Percentiles rank a stretch among this genome's conserved stretches.
Evolutionary conservation across 768 basidiomycete species (phyloP).

Genomic region (Lactarius tabidus): DNA sequence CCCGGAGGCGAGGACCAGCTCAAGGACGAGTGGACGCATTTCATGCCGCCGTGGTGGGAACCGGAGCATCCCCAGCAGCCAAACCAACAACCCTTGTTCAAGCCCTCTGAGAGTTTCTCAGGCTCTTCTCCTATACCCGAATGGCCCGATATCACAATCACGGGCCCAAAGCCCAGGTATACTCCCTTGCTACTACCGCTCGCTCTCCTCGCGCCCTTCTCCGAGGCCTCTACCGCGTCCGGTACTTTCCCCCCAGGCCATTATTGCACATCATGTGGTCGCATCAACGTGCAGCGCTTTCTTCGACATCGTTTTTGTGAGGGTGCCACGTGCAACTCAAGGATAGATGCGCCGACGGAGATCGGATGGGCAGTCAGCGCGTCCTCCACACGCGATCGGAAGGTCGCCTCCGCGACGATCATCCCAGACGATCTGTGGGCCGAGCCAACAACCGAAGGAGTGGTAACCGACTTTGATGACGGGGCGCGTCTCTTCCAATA

Average conservation of each 20-base stretch:
- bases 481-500: slow-evolving; percentile 15
- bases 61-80: not conserved
- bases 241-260: slow-evolving; percentile 22
- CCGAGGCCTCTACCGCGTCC: slow-evolving; percentile 14
- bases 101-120: not conserved
- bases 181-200: slow-evolving; percentile 18
- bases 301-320: slow-evolving; percentile 22
- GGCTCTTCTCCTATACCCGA: not conserved
- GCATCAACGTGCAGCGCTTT: slow-evolving; percentile 24
- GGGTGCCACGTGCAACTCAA: not conserved
- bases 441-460: slow-evolving; percentile 5
- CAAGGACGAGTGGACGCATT: slow-evolving; percentile 9
- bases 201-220: slow-evolving; percentile 23
- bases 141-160: not conserved
- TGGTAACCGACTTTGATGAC: slow-evolving; percentile 5
- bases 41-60: slow-evolving; percentile 25
- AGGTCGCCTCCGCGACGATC: slow-evolving; percentile 14
- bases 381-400: slow-evolving; percentile 15
- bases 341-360: not conserved
- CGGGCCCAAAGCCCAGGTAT: not conserved
- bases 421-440: slow-evolving; percentile 19
- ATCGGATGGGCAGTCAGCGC: slow-evolving; percentile 20
- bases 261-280: slow-evolving; percentile 20
- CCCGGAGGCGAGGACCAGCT: slow-evolving; percentile 24
- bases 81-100: not conserved